Evolutionary conservation across 768 basidiomycete genomes (phyloP), one percentile per base, ranked within the genome.

Genomic region (Steccherinum ochraceum): DNA sequence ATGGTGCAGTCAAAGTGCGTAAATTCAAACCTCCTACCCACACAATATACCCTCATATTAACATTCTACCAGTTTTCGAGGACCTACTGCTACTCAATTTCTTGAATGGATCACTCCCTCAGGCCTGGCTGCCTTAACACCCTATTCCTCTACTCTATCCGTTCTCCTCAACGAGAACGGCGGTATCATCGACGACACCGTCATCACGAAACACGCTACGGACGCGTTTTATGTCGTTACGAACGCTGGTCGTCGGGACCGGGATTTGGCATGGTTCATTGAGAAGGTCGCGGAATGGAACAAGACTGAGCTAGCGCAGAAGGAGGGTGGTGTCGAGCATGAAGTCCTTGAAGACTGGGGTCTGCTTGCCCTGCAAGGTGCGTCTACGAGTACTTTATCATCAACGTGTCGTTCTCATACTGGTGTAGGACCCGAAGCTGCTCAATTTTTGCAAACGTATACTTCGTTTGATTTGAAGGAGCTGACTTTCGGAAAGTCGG

Each of bases 101-200:
- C 78, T 98, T 40, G 85, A 90, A 72, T 86, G 84, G 77, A 75
- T 99, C 35, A 91, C 89, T 0, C 96, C 95, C 0, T 91, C 93
- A 0, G 87, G 89, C 4, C 73, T 94, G 10, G 65, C 74, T 2
- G 61, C 79, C 5, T 78, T 93, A n/a, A 57, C 72, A 11, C 79
- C 85, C 1, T 93, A 85, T 63, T 68, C 80, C 1, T 92, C 92
- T 0, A 92, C 93, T 0, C 80, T 99, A 12, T 92, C 90, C 0
- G 89, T 96, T 4, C 71, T 97, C 2, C 75, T 98, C 46, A 97
- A 96, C 67, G 83, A 89, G 48, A 63, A 74, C 1, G 95, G 96
- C 1, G 96, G 96, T 5, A 97, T 98, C 58, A 89, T 99, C 49
- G 95, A 99, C 68, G 96, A 99, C 65, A 88, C 87, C 18, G 80